Evolutionary conservation across 495 filamentous ascomycete species (phyloP), one percentile per base, ranked within the genome.

Genomic region (Ascodesmis nigricans): DNA sequence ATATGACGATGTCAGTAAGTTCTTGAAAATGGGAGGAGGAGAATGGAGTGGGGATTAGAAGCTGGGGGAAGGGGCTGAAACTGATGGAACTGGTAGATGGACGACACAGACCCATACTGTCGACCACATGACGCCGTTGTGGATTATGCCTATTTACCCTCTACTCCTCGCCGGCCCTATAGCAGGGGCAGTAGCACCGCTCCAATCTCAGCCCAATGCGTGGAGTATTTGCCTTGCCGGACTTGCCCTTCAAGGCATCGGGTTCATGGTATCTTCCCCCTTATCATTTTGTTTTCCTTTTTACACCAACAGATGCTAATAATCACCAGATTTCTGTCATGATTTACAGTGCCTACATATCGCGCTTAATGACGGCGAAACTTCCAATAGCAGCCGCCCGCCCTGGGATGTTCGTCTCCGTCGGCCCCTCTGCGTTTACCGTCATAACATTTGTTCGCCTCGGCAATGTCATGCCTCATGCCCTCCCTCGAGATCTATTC

Each of bases 271-370:
- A 11, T 11, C 6, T 11, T 25, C 11, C 23, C 23, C 23, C 23
- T 6, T 25, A 25, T 6, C n/a, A n/a, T n/a, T n/a, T n/a, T n/a
- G n/a, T n/a, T n/a, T n/a, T n/a, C n/a, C n/a, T n/a, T n/a, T n/a
- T n/a, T n/a, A n/a, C n/a, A n/a, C n/a, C n/a, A n/a, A n/a, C n/a
- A n/a, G n/a, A n/a, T n/a, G n/a, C n/a, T n/a, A n/a, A n/a, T n/a
- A n/a, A n/a, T n/a, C n/a, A n/a, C 6, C 23, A 25, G 23, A 35
- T 35, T 14, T 5, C 33, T 4, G 9, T 35, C 4, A 35, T 35
- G 33, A 26, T 35, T 10, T 35, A 35, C 33, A 6, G 5, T 11
- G 33, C 33, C 3, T 35, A 35, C 33, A 35, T 35, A 19, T 35
- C 13, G n/a, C 33, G 33, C 6, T 14, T 35, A 21, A 35, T 35